Evolutionary conservation across 2,329 filamentous ascomycete genomes (phyloP).

Genomic region (Rosellinia necatrix): DNA sequence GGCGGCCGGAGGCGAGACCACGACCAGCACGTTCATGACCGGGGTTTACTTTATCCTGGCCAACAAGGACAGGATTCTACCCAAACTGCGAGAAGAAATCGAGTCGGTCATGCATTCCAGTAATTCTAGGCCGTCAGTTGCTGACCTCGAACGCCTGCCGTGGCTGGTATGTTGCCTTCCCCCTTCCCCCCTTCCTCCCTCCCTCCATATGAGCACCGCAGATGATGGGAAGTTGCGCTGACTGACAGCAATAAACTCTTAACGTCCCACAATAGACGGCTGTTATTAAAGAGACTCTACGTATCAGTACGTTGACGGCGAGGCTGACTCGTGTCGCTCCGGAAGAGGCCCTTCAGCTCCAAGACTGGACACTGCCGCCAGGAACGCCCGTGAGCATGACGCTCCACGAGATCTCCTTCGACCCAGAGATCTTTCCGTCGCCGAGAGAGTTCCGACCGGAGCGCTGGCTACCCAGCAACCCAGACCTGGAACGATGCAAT

Average conservation of each 20-base stretch:
- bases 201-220: neutral
- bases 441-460: conserved; percentile 26
- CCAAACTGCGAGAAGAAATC: conserved; percentile 19
- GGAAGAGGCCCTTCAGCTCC: conserved; percentile 18
- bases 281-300: conserved; percentile 25
- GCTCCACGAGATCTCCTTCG: conserved; percentile 25
- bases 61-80: conserved; percentile 13
- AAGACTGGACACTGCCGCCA: conserved; percentile 27
- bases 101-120: conserved; percentile 3
- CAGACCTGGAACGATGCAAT: conserved; percentile 25
- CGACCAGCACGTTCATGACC: conserved; percentile 8
- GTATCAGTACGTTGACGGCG: conserved; percentile 19
- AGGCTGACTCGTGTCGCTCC: conserved; percentile 26
- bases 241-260: neutral
- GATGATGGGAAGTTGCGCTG: neutral
- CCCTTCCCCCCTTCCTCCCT: too few relatives aligned
- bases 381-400: conserved; percentile 31
- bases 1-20: conserved; percentile 26
- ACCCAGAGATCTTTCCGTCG: conserved; percentile 22
- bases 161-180: conserved; percentile 28
- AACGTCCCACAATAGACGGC: conserved; percentile 20
- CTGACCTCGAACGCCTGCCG: conserved; percentile 24
- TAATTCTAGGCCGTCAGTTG: conserved; percentile 19
- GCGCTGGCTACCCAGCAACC: conserved; percentile 27
- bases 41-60: conserved; percentile 24